Evolutionary conservation across 371 early-diverging fungal species (phyloP).

Genomic region (Mucor racemosus): DNA sequence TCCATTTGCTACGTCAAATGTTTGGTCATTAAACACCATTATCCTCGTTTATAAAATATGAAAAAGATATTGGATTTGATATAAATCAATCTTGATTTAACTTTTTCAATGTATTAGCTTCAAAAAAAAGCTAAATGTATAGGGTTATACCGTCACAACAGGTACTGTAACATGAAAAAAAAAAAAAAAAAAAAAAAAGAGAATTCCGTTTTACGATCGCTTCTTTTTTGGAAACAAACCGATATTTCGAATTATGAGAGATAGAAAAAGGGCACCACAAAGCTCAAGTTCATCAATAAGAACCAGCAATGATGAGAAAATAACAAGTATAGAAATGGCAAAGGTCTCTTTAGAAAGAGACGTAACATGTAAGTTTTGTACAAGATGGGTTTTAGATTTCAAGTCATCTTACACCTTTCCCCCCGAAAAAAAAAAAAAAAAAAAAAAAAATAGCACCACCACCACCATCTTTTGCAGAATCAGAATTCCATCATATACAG

Average conservation of each 20-base stretch:
- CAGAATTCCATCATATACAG: constrained; percentile 47
- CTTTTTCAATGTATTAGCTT: no score
- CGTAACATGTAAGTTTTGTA: background rate
- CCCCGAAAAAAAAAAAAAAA: no score
- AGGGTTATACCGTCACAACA: no score
- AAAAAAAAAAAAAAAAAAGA: background rate
- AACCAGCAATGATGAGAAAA: background rate
- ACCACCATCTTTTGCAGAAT: constrained; percentile 54
- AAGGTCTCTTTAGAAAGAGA: background rate
- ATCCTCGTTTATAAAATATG: no score
- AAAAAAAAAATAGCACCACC: constrained; percentile 8
- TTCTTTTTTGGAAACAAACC: background rate
- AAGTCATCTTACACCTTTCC: no score
- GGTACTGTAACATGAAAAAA: no score
- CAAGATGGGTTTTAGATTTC: no score
- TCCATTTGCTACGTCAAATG: no score
- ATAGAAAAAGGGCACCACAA: background rate
- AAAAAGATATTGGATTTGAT: no score
- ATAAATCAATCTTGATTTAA: no score
- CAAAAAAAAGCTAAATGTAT: no score
- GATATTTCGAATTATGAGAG: background rate
- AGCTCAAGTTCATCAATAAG: background rate
- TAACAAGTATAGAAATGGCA: background rate
- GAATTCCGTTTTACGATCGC: background rate
- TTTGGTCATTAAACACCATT: no score